Percentiles rank a stretch among this genome's conserved stretches.
These are phyloP conservation scores for Ogataea ganodermae DNA, from an alignment of 805 yeast species.

Conservation along the genomic window DNA sequence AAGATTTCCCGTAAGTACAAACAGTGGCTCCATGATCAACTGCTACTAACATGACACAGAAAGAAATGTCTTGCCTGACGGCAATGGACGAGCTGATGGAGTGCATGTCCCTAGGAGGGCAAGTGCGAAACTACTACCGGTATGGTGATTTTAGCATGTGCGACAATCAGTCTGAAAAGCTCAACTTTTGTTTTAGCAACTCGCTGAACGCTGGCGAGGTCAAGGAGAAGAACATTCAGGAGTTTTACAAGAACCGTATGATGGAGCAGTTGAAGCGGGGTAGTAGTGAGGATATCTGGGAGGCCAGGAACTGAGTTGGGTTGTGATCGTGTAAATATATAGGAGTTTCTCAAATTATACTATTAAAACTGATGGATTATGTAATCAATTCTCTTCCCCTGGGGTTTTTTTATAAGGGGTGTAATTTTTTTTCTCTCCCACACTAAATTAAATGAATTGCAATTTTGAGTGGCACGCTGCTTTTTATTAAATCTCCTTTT, in stretches of 20 bases:
- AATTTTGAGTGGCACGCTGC: not conserved
- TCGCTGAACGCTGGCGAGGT: slow-evolving; percentile 55
- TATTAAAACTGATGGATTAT: slow-evolving; percentile 1
- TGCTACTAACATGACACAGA: slow-evolving; percentile 22
- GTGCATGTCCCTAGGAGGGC: slow-evolving; percentile 92
- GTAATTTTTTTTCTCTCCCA: not conserved
- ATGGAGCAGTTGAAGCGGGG: slow-evolving; percentile 66
- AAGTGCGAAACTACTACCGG: slow-evolving; percentile 78
- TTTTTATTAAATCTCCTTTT: not conserved
- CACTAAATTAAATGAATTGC: no score
- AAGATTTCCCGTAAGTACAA: slow-evolving; percentile 36
- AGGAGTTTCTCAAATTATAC: no score
- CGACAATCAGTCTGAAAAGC: slow-evolving; percentile 64
- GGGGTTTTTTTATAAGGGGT: not conserved
- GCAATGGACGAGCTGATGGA: slow-evolving; percentile 84
- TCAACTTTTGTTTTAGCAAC: slow-evolving; percentile 77
- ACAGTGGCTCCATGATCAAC: not conserved
- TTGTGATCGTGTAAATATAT: not conserved
- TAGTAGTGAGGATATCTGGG: slow-evolving; percentile 87
- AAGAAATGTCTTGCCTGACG: slow-evolving; percentile 66
- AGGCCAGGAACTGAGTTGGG: slow-evolving; percentile 26
- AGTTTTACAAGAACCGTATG: slow-evolving; percentile 65
- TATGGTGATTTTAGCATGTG: slow-evolving; percentile 80
- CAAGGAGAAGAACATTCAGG: slow-evolving; percentile 54
- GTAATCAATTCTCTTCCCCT: not conserved